A percentile compares a stretch with the other conserved stretches of the same genome.
Evolutionary conservation across 108 stramenopile genomes (phyloP).

Genomic region (Nannochloropsis salina): DNA sequence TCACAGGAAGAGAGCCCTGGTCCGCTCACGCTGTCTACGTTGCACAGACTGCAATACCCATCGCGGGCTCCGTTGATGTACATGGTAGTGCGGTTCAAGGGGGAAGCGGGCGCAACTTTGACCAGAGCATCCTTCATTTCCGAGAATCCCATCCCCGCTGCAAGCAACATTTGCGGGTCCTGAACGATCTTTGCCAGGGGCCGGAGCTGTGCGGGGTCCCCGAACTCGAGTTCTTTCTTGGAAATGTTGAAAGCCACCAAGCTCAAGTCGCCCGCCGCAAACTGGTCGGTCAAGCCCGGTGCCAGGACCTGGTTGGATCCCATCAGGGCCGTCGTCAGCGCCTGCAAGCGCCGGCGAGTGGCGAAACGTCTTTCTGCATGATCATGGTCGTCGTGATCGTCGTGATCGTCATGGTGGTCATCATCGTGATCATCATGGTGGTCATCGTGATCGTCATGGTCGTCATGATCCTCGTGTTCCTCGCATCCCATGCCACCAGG

Average conservation of each 20-base stretch:
- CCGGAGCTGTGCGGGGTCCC: not conserved
- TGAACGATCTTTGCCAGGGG: not conserved
- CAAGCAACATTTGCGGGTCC: too few species aligned
- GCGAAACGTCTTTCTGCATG: not conserved
- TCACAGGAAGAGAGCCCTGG: constrained; percentile 1
- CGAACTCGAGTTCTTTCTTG: not conserved
- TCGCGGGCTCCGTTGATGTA: not conserved
- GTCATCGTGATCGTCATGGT: not conserved
- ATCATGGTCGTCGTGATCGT: not conserved
- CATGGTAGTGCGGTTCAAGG: not conserved
- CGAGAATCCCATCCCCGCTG: not conserved
- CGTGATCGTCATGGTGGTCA: not conserved
- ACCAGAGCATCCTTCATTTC: not conserved
- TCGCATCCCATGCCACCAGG: not conserved
- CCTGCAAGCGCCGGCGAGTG: not conserved
- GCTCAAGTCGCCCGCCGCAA: not conserved
- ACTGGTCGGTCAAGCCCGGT: not conserved
- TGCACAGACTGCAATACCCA: not conserved
- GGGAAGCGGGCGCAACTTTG: not conserved
- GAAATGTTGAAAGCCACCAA: not conserved
- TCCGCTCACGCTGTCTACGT: not conserved
- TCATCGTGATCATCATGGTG: too few species aligned
- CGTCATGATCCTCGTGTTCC: not conserved
- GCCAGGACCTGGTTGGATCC: not conserved
- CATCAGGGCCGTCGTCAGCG: not conserved